phyloP scores from a whole-genome alignment of 306 rosid species.

The Mimosa bimucronata region DNA sequence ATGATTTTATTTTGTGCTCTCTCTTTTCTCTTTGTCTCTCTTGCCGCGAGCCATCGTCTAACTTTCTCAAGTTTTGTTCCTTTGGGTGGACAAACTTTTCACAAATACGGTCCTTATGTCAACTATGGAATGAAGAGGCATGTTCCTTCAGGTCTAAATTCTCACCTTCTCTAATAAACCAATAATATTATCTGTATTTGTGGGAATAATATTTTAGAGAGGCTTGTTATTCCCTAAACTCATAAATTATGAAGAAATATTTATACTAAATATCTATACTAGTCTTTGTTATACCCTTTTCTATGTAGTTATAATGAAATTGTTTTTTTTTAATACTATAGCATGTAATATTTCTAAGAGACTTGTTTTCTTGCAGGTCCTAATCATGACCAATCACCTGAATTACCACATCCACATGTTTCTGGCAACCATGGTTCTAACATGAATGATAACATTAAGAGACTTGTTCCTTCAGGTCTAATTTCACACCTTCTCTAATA shows the following conservation, averaged over 20 bases:
- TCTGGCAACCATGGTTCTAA: background rate
- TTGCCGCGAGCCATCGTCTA: background rate
- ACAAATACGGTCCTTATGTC: background rate
- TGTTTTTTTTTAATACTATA: background rate
- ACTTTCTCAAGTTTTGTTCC: background rate
- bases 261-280: background rate
- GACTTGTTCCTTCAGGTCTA: background rate
- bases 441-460: background rate
- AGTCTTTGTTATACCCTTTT: background rate
- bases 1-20: background rate
- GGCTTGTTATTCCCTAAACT: background rate
- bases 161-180: background rate
- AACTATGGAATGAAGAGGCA: background rate
- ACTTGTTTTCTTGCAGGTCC: background rate
- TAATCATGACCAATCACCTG: background rate
- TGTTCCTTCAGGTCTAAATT: conserved; percentile 5
- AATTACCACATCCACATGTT: background rate
- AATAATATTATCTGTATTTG: background rate
- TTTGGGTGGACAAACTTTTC: no score
- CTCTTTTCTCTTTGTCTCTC: background rate
- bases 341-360: background rate
- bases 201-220: background rate
- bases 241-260: background rate
- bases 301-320: background rate
- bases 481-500: background rate